These are phyloP conservation scores for Hirsutella thompsonii DNA, from an alignment of 2,329 filamentous ascomycete species.

Conservation along the genomic window DNA sequence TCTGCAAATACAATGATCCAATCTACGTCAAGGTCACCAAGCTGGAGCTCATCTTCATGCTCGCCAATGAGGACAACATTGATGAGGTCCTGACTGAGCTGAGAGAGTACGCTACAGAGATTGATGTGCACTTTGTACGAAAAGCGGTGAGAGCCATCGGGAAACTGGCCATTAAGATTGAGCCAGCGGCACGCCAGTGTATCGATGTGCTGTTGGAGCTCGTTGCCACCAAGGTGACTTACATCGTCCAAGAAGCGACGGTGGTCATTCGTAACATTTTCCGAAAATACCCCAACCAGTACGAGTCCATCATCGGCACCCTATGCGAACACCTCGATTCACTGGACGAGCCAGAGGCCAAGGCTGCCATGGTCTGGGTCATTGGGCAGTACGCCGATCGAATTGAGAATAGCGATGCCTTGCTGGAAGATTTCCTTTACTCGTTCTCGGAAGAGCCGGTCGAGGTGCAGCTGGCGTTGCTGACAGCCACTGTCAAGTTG, in stretches of 20 bases:
- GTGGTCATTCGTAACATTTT: constrained; percentile 99
- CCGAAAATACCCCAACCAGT: constrained; percentile 97
- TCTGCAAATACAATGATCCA: constrained; percentile 99
- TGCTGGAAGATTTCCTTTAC: constrained; percentile 90
- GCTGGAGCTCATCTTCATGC: constrained; percentile 96
- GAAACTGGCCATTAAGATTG: constrained; percentile 97
- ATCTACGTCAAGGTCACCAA: constrained; percentile 99
- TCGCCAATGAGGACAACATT: constrained; percentile 91
- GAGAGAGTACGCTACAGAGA: constrained; percentile 93
- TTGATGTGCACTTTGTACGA: constrained; percentile 95
- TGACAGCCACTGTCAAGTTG: constrained; percentile 93
- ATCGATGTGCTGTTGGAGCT: constrained; percentile 88
- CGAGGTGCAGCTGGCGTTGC: constrained; percentile 85
- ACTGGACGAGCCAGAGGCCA: constrained; percentile 92
- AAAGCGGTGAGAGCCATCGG: constrained; percentile 96
- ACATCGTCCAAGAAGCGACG: constrained; percentile 97
- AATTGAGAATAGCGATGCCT: constrained; percentile 89
- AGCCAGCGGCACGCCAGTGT: constrained; percentile 78
- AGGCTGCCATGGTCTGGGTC: constrained; percentile 98
- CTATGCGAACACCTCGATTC: constrained; percentile 94
- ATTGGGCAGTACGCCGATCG: constrained; percentile 96
- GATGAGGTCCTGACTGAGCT: constrained; percentile 88
- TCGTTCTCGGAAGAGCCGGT: constrained; percentile 90
- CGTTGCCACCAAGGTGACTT: constrained; percentile 94
- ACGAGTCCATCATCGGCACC: constrained; percentile 93